phyloP scores from a whole-genome alignment of 192 early-diverging fungal species.

The Coemansia sp. region DNA sequence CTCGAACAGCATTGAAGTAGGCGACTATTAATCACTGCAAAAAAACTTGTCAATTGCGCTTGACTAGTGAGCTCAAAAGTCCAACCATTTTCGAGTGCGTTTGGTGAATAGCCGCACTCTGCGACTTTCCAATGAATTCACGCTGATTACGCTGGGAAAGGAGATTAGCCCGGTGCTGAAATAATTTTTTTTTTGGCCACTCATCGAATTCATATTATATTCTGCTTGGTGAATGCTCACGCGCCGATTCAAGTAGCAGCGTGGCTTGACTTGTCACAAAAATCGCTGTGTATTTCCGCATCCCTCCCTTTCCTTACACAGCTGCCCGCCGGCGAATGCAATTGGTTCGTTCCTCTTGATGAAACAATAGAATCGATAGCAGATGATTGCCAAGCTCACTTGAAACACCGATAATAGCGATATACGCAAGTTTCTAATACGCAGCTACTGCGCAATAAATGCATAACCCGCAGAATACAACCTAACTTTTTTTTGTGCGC shows the following conservation, averaged over 20 bases:
- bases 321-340: no score
- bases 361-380: no score
- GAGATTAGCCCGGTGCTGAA: no score
- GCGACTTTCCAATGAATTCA: neutral
- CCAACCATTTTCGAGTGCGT: neutral
- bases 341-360: no score
- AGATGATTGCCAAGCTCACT: no score
- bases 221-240: conserved; percentile 1
- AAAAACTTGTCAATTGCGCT: neutral
- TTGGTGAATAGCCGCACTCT: neutral
- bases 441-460: conserved; percentile 42
- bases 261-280: neutral
- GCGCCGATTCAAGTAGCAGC: neutral
- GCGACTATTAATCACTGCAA: neutral
- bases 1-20: no score
- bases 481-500: no score
- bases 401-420: neutral
- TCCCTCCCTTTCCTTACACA: neutral
- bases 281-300: neutral
- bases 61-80: no score
- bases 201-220: no score
- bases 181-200: neutral
- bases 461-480: neutral
- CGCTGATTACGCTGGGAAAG: neutral
- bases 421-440: conserved; percentile 4